phyloP scores from a whole-genome alignment of 2,329 filamentous ascomycete species.

The Cercospora sp. region DNA sequence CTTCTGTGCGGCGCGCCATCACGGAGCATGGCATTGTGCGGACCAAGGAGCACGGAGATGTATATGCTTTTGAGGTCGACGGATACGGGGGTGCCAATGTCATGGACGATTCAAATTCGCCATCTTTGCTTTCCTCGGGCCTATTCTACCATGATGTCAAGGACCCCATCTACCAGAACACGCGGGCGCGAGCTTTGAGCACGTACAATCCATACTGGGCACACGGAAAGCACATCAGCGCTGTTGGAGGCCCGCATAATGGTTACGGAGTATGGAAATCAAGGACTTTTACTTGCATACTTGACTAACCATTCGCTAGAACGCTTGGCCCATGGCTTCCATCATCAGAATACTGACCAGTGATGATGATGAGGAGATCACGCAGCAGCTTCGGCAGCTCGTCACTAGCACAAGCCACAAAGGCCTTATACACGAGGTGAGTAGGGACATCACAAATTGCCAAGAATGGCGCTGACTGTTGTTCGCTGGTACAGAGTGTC shows the following conservation, averaged over 20 bases:
- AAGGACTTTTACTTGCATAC: conserved; percentile 42
- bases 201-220: conserved; percentile 50
- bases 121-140: conserved; percentile 55
- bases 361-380: conserved; percentile 48
- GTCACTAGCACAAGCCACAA: conserved; percentile 48
- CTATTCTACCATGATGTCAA: conserved; percentile 26
- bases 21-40: conserved; percentile 41
- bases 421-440: conserved; percentile 49
- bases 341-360: conserved; percentile 52
- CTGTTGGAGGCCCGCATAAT: conserved; percentile 50
- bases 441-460: not conserved
- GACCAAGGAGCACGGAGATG: conserved; percentile 40
- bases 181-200: conserved; percentile 44
- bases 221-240: conserved; percentile 48
- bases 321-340: conserved; percentile 42
- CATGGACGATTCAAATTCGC: conserved; percentile 72
- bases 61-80: conserved; percentile 51
- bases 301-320: not conserved
- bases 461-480: not conserved
- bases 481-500: conserved; percentile 38
- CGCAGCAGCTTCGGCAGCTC: conserved; percentile 44
- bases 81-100: conserved; percentile 51
- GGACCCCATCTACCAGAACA: conserved; percentile 46
- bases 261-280: conserved; percentile 37
- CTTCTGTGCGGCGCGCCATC: conserved; percentile 14